phyloP scores from a whole-genome alignment of 2,329 filamentous ascomycete species.

The Lecanoromycetidae sp. region DNA sequence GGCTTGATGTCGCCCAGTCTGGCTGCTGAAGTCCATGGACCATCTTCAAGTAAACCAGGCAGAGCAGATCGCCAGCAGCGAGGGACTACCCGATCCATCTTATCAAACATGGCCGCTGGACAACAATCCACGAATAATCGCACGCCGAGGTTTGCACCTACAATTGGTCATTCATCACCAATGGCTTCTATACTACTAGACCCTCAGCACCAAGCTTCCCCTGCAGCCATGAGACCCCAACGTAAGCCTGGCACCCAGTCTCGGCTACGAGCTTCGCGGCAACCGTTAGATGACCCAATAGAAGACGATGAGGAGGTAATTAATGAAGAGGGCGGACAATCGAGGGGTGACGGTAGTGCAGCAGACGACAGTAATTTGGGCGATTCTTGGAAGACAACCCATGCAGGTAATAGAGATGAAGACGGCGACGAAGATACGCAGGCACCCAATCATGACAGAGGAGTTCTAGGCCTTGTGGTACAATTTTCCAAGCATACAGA shows the following conservation, averaged over 20 bases:
- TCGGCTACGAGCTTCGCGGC: constrained; percentile 13
- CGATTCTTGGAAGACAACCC: constrained; percentile 44
- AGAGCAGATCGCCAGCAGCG: constrained; percentile 11
- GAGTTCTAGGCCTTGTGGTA: constrained; percentile 50
- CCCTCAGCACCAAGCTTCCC: constrained; percentile 58
- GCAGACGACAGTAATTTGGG: constrained; percentile 47
- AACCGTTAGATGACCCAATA: constrained; percentile 32
- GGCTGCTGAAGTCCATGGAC: constrained; percentile 13
- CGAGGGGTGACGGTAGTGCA: constrained; percentile 26
- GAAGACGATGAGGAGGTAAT: constrained; percentile 34
- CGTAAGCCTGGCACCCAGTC: constrained; percentile 28
- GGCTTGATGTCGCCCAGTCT: constrained; percentile 24
- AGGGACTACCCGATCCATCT: constrained; percentile 7
- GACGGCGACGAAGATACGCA: constrained; percentile 39
- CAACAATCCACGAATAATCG: constrained; percentile 11
- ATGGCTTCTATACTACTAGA: constrained; percentile 64
- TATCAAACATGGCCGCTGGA: constrained; percentile 1
- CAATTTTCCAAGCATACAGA: constrained; percentile 53
- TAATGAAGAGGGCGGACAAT: constrained; percentile 15
- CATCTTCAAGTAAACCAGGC: constrained; percentile 5
- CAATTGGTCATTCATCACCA: constrained; percentile 40
- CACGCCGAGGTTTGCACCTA: constrained; percentile 16
- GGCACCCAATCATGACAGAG: constrained; percentile 27
- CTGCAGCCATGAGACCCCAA: constrained; percentile 33
- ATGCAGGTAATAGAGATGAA: constrained; percentile 25